Base-by-base conservation (phyloP, 306 rosid species). In the Dalbergia cochinchinensis region DNA sequence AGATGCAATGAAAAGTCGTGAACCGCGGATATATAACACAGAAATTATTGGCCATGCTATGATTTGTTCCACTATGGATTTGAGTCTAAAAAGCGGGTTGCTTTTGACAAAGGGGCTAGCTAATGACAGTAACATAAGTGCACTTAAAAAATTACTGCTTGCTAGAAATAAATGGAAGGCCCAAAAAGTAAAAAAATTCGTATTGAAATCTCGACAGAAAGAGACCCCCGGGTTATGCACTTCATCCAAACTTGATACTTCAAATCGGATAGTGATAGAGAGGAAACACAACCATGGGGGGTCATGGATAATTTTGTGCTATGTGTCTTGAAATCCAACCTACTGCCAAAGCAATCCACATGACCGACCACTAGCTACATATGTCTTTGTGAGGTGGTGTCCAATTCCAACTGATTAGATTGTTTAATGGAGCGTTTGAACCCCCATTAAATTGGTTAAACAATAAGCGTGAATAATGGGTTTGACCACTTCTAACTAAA, bases 331-430 rank as follows among this genome's bases (percentile, higher is more conserved):
- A 76, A 61, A 47, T 66, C 76, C 59, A 33, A 67, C 59, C 65
- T 73, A 50, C 65, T 78, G 47, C 84, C 84, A 86, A 86, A 83
- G 87, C 89, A 83, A 59, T 61, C 78, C 89, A 83, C 87, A 67
- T 86, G 89, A 71, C 84, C 76, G 63, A 80, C 81, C 85, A 67
- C 59, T 76, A 80, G 60, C 80, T 76, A 39, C 71, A 19, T 59
- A 58, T 58, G 63, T 59, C 71, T 75, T 55, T 50, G 22, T 35
- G 63, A 54, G 50, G 51, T 48, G 47, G 65, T 63, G 74, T 55
- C 75, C 63, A 65, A 57, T 19, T 61, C 47, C 57, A 18, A 37
- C 22, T 73, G 81, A 79, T 84, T 64, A 77, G 65, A 79, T 84
- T 51, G 50, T 35, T 11, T 44, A 69, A 72, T 65, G 33, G 11